These are phyloP conservation scores for Neopestalotiopsis rosae DNA, from an alignment of 2,329 filamentous ascomycete species.

Conservation along the genomic window DNA sequence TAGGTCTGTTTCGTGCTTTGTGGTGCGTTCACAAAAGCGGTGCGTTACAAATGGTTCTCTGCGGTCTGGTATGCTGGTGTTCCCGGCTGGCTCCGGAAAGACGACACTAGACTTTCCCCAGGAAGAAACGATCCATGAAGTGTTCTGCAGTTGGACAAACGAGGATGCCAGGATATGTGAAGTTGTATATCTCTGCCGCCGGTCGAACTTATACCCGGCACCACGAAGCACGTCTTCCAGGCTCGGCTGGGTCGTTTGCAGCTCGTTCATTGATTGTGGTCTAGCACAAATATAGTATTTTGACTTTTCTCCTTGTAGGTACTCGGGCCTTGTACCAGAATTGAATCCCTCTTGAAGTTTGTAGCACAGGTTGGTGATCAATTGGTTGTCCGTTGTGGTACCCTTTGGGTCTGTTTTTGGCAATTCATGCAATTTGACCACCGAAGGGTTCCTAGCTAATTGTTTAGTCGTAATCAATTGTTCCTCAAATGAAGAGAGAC, in stretches of 20 bases:
- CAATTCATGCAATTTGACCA: too few species aligned
- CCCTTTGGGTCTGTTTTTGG: too few species aligned
- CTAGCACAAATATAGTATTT: neutral
- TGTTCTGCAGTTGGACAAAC: neutral
- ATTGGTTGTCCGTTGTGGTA: neutral
- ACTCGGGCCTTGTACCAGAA: neutral
- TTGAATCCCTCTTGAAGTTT: neutral
- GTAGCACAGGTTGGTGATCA: neutral
- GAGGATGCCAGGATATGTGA: neutral
- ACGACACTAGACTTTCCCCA: neutral
- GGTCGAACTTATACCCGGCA: neutral
- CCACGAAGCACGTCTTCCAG: neutral
- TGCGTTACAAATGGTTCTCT: neutral
- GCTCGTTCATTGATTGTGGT: neutral
- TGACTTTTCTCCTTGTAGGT: neutral
- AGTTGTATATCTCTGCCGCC: neutral
- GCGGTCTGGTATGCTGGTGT: neutral
- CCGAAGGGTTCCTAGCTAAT: too few species aligned
- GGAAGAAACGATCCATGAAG: neutral
- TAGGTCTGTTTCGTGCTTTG: neutral
- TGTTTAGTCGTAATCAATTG: too few species aligned
- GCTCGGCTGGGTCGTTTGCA: neutral
- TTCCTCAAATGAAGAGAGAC: too few species aligned
- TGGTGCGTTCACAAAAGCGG: too few species aligned
- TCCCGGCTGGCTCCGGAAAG: neutral